A percentile compares a stretch with the other conserved stretches of the same genome.
Evolutionary conservation across 768 basidiomycete genomes (phyloP).

Genomic region (Tremella yokohamensis): DNA sequence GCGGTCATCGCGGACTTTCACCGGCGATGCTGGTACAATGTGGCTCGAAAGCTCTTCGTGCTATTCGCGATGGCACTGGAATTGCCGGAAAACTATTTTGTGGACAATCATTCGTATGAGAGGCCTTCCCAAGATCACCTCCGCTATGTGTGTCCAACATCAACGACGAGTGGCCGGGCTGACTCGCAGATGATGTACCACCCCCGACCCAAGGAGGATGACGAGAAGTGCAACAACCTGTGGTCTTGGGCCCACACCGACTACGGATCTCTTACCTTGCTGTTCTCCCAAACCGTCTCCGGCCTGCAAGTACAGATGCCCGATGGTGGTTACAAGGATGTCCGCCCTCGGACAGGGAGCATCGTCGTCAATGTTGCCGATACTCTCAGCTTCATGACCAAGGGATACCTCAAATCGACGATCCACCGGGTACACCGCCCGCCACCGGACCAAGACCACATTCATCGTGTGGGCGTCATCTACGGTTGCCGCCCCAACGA

Average conservation of each 20-base stretch:
- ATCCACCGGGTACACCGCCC: conserved; percentile 28
- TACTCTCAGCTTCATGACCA: conserved; percentile 45
- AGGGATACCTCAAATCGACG: conserved; percentile 31
- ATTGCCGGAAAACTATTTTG: conserved; percentile 38
- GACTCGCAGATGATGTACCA: conserved; percentile 61
- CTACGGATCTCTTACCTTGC: conserved; percentile 51
- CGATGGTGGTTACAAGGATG: conserved; percentile 51
- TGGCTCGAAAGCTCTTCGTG: conserved; percentile 46
- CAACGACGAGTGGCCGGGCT: background rate
- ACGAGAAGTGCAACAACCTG: conserved; percentile 32
- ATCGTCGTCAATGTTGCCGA: conserved; percentile 51
- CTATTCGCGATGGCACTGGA: conserved; percentile 43
- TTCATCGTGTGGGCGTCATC: conserved; percentile 30
- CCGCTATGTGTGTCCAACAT: conserved; percentile 41
- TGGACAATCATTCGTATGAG: conserved; percentile 39
- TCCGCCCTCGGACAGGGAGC: conserved; percentile 49
- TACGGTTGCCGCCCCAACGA: conserved; percentile 35
- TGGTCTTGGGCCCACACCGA: conserved; percentile 39
- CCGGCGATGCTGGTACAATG: conserved; percentile 47
- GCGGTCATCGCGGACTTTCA: conserved; percentile 49
- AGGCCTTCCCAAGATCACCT: conserved; percentile 51
- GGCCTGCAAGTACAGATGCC: conserved; percentile 53
- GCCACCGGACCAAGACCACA: conserved; percentile 30
- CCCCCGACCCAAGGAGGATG: conserved; percentile 32
- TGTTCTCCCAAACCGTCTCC: conserved; percentile 53